Evolutionary conservation across 23 red algal genomes (phyloP), one percentile per base, ranked within the genome.

Genomic region (Gracilaria gracilis): DNA sequence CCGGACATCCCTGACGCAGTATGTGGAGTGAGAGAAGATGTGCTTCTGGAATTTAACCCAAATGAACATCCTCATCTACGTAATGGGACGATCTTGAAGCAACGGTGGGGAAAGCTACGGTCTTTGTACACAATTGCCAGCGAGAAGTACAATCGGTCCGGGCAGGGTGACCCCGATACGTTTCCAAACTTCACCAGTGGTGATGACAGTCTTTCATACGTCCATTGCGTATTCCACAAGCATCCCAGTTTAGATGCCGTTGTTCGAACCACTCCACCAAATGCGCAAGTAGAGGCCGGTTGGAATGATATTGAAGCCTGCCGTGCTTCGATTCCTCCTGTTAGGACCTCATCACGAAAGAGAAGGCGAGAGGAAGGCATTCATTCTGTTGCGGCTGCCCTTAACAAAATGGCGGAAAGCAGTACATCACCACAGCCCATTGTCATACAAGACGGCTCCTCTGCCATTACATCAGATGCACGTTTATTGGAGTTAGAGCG

Each of bases 171-270:
- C 31, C 23, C 61, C 2, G 2, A 51, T 0, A 19, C 66, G 15
- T 86, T 86, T 29, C 82, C 36, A 16, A 8, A 9, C 4, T 86
- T 46, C 23, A 86, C 66, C 0, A 5, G 23, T 6, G 66, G 82
- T 12, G 82, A 86, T 24, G 61, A 86, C 38, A 21, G 5, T 21
- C 9, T 86, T 35, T 86, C 5, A 0, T 72, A 86, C 25, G 51
- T 86, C 0, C 82, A 86, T 33, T 86, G 31, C 42, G 82, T 86
- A 11, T 86, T 86, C 0, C 25, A 86, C 46, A 35, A 71, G 12
- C 57, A 86, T 71, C 61, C 61, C 9, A 85, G 58, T 29, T 66
- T 85, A 25, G 54, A 85, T 6, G 8, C 31, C 4, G 1, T 85
- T 5, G 20, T 69, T 19, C 13, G 1, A 11, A 64, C 36, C 23